phyloP scores from a whole-genome alignment of 257 asterid genomes.

The Fraxinus anomala region DNA sequence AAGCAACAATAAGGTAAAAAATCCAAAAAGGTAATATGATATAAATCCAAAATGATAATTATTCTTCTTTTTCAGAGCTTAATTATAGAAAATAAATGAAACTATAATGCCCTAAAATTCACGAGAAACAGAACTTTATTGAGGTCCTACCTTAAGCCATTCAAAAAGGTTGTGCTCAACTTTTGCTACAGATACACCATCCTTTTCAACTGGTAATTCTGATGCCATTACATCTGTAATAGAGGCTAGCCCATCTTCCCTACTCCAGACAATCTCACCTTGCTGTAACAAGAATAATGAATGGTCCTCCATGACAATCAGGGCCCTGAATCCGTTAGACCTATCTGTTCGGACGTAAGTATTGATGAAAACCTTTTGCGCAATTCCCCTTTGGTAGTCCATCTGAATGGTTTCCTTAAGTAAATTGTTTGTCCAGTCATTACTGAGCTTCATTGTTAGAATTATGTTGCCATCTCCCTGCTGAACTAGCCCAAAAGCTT shows the following conservation, averaged over 20 bases:
- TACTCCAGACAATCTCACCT: constrained; percentile 89
- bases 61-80: constrained; percentile 6
- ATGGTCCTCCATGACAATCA: constrained; percentile 97
- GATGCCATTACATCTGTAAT: constrained; percentile 81
- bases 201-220: constrained; percentile 86
- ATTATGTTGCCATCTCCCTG: constrained; percentile 54
- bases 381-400: constrained; percentile 75
- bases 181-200: constrained; percentile 91
- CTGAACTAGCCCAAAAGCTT: constrained; percentile 75
- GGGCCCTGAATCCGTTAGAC: constrained; percentile 89
- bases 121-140: constrained; percentile 8
- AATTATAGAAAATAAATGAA: constrained; percentile 6
- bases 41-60: constrained; percentile 19
- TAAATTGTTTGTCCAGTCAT: constrained; percentile 64
- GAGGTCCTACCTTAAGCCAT: constrained; percentile 82
- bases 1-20: constrained; percentile 20
- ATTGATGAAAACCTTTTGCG: constrained; percentile 81
- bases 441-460: constrained; percentile 64
- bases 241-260: constrained; percentile 98
- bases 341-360: constrained; percentile 78
- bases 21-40: constrained; percentile 5
- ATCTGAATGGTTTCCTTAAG: constrained; percentile 66
- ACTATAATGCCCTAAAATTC: constrained; percentile 23
- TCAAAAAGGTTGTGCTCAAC: constrained; percentile 91
- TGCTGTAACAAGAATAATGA: constrained; percentile 82